A percentile compares a stretch with the other conserved stretches of the same genome.
Conservation (phyloP, 73 alveolate species). For the Blepharisma stoltei region DNA sequence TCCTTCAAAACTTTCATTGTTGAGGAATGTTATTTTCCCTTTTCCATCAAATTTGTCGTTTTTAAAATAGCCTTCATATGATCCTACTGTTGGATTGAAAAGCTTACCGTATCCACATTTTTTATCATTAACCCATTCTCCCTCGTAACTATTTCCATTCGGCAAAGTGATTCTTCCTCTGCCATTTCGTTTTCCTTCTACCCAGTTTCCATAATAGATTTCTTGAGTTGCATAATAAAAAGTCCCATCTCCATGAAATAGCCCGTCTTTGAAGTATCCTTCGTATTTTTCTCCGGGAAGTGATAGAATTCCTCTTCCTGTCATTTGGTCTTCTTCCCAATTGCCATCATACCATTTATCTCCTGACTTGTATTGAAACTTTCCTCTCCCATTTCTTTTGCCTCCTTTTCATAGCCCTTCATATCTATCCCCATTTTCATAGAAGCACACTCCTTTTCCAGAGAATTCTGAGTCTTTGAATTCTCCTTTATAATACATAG, state of each 20-base stretch:
- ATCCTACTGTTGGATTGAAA: constrained; percentile 43
- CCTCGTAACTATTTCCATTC: constrained; percentile 46
- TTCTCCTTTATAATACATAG: constrained; percentile 13
- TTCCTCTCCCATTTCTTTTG: constrained; percentile 9
- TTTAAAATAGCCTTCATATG: constrained; percentile 64
- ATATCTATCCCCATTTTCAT: constrained; percentile 14
- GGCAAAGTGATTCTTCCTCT: constrained; percentile 26
- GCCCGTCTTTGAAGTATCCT: constrained; percentile 43
- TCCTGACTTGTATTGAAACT: background rate
- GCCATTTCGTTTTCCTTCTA: constrained; percentile 20
- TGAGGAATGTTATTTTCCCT: background rate
- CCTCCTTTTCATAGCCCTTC: constrained; percentile 22
- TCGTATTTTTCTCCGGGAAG: constrained; percentile 39
- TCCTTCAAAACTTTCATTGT: constrained; percentile 10
- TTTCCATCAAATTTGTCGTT: constrained; percentile 15
- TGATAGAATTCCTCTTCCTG: constrained; percentile 66
- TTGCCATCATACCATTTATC: constrained; percentile 24
- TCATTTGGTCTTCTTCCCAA: background rate
- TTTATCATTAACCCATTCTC: constrained; percentile 55
- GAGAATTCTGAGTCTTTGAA: background rate
- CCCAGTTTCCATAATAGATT: constrained; percentile 18
- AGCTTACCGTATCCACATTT: constrained; percentile 60
- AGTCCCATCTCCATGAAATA: constrained; percentile 35
- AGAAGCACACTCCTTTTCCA: constrained; percentile 19
- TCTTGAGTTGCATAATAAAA: background rate